Evolutionary conservation across 2,329 filamentous ascomycete species (phyloP).

Genomic region (Neonectria ditissima): DNA sequence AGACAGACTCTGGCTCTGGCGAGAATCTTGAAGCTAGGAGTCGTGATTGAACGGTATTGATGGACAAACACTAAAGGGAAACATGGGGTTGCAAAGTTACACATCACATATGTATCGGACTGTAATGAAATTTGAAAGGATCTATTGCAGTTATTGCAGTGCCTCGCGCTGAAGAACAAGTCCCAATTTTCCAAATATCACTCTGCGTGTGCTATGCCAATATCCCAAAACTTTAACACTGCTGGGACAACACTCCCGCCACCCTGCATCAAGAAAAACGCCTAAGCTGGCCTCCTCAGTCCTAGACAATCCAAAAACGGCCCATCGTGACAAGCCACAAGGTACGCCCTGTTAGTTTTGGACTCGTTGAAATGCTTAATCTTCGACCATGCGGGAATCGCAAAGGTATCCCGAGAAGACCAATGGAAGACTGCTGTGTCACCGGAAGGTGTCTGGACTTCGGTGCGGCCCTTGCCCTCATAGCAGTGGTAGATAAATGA

Average conservation of each 20-base stretch:
- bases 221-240: not conserved
- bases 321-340: slow-evolving; percentile 51
- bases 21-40: no score
- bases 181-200: no score
- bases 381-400: slow-evolving; percentile 63
- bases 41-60: no score
- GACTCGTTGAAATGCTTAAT: slow-evolving; percentile 58
- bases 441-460: slow-evolving; percentile 49
- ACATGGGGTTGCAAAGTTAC: no score
- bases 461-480: slow-evolving; percentile 57
- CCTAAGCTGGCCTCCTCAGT: slow-evolving; percentile 29
- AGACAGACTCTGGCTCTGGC: not conserved
- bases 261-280: not conserved
- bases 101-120: no score
- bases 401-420: slow-evolving; percentile 64
- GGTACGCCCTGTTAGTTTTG: slow-evolving; percentile 44
- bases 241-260: not conserved
- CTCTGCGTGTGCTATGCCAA: not conserved
- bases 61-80: no score
- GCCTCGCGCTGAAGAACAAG: no score
- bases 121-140: no score
- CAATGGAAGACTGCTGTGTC: slow-evolving; percentile 54
- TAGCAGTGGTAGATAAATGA: slow-evolving; percentile 67
- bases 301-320: slow-evolving; percentile 50
- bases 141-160: no score